Evolutionary conservation across 2,329 filamentous ascomycete species (phyloP).

Genomic region (Thielaviopsis musarum): DNA sequence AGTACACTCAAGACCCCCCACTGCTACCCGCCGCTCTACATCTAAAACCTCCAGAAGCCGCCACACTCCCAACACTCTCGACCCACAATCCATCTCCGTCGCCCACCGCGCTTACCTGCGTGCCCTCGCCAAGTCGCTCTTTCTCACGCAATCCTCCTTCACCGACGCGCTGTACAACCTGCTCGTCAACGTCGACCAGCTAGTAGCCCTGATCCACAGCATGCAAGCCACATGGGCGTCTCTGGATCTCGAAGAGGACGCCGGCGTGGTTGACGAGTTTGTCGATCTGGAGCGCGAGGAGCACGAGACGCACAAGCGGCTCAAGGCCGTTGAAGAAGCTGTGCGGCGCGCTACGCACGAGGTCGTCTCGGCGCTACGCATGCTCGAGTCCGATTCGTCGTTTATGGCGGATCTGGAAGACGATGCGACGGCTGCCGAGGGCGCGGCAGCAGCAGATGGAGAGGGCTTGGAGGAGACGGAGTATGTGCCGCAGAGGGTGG

Average conservation of each 20-base stretch:
- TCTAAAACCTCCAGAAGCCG: constrained; percentile 9
- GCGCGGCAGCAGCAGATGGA: constrained; percentile 14
- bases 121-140: constrained; percentile 46
- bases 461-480: constrained; percentile 15
- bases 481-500: constrained; percentile 57
- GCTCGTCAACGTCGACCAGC: constrained; percentile 60
- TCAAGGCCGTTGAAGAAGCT: constrained; percentile 44
- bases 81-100: constrained; percentile 68
- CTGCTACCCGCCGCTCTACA: background rate
- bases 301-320: constrained; percentile 43
- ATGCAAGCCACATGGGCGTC: constrained; percentile 62
- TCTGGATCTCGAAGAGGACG: constrained; percentile 65
- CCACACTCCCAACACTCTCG: constrained; percentile 29
- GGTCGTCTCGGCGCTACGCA: constrained; percentile 40
- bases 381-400: constrained; percentile 26
- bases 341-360: constrained; percentile 53
- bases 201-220: constrained; percentile 60
- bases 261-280: constrained; percentile 63
- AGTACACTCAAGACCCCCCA: background rate
- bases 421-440: constrained; percentile 18
- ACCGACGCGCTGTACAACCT: constrained; percentile 49
- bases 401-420: constrained; percentile 30
- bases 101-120: constrained; percentile 66
- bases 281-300: constrained; percentile 60
- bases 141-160: constrained; percentile 47